Percentiles rank a stretch among this genome's conserved stretches.
Conservation (phyloP, 768 basidiomycete species). For the Termitomyces sp. region DNA sequence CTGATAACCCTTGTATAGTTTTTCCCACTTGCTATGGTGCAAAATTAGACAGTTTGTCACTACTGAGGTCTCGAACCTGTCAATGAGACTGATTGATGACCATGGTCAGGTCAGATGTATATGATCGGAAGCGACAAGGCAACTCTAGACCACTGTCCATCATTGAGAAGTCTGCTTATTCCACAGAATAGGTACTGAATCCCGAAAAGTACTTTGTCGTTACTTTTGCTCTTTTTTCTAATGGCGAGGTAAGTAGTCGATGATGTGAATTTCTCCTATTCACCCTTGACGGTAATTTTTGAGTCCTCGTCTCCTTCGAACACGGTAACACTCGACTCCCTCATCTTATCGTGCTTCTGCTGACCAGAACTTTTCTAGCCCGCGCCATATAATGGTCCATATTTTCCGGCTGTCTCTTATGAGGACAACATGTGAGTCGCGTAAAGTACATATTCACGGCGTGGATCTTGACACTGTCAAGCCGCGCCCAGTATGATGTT, state of each 20-base stretch:
- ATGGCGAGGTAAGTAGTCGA: constrained; percentile 42
- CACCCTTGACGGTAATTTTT: background rate
- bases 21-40: constrained; percentile 54
- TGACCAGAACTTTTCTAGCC: constrained; percentile 27
- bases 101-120: constrained; percentile 32
- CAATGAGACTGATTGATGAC: background rate
- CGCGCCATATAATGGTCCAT: constrained; percentile 49
- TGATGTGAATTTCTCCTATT: background rate
- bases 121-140: constrained; percentile 48
- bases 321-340: constrained; percentile 29
- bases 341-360: background rate
- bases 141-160: background rate
- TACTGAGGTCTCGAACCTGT: constrained; percentile 4
- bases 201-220: constrained; percentile 48
- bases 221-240: constrained; percentile 51
- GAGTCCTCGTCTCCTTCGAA: constrained; percentile 61
- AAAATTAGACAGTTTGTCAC: constrained; percentile 40
- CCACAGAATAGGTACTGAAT: constrained; percentile 35
- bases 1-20: constrained; percentile 48
- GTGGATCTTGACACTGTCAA: constrained; percentile 12
- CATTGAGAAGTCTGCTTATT: background rate
- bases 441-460: background rate
- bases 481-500: constrained; percentile 50
- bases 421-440: constrained; percentile 48
- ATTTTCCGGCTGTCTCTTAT: constrained; percentile 51